Base-by-base conservation (phyloP, 2,329 filamentous ascomycete species). In the Colletotrichum filicis region DNA sequence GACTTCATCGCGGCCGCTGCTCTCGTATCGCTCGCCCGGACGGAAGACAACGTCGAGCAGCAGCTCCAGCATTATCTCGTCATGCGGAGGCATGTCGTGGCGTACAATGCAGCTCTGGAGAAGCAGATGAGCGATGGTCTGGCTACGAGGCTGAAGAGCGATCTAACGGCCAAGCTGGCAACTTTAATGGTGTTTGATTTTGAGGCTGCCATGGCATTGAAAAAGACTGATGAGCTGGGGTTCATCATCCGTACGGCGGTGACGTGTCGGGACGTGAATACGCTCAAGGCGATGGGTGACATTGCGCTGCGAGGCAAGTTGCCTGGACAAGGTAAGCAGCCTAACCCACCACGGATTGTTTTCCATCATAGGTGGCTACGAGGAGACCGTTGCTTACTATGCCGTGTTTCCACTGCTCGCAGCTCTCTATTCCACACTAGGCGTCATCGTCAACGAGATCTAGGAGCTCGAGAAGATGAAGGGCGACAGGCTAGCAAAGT, bases 161-260 rank as follows among this genome's bases (percentile, higher is more conserved):
- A 94, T 77, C 83, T 94, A 19, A 77, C 85, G 7, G 81, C 83
- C 2, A 95, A 95, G 77, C 84, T 93, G 46, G 87, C 91, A 6
- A 88, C 91, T 2, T 82, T 97, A 22, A 84, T 94, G 8, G 90
- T 93, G 0, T 94, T 95, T 75, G 93, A 97, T 75, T 93, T 97
- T 74, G 95, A 98, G 83, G 92, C 91, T 2, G 90, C 92, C 0
- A 83, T 93, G 52, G 87, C 86, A 37, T 84, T 97, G 5, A 88
- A 91, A 72, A 86, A 88, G 24, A 97, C 92, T 92, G 88, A 93
- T 56, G 87, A 89, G 49, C 83, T 97, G 1, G 83, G 86, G 5
- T 80, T 84, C 19, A 89, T 95, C 8, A 87, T 97, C 26, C 78
- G 87, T 66, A 87, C 85, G 65, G 86, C 87, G 1, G 82, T 81